Conservation (phyloP, 176 grass and related monocot species). For the Chloris gayana region DNA sequence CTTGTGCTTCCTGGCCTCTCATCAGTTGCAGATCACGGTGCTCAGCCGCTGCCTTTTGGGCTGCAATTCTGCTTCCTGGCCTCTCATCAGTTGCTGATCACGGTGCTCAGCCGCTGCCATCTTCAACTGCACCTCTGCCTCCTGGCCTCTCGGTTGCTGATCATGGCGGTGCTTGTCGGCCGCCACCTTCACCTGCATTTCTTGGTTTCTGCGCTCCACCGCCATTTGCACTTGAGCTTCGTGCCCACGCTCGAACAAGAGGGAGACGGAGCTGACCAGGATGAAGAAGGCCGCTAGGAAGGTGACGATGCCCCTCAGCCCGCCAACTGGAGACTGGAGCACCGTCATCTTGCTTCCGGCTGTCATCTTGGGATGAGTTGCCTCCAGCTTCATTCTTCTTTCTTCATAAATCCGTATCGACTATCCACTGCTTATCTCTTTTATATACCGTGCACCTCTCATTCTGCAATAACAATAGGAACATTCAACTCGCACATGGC, state of each 20-base stretch:
- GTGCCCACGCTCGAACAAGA: constrained; percentile 51
- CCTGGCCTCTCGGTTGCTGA: background rate
- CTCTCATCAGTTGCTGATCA: constrained; percentile 2
- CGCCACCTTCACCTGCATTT: constrained; percentile 1
- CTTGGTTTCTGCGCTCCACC: constrained; percentile 33
- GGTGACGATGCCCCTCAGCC: constrained; percentile 50
- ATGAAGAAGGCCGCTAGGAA: constrained; percentile 72
- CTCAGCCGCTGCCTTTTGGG: too few relatives aligned
- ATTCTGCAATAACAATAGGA: background rate
- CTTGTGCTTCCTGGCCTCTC: too few relatives aligned
- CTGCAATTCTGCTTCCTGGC: too few relatives aligned
- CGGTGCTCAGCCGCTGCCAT: background rate
- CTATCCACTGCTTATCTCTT: constrained; percentile 20
- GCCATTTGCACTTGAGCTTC: constrained; percentile 32
- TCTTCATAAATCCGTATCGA: constrained; percentile 12
- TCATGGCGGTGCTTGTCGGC: background rate
- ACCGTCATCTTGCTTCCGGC: constrained; percentile 37
- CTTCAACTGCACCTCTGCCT: background rate
- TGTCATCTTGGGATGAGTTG: constrained; percentile 13
- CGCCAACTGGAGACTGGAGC: constrained; percentile 35
- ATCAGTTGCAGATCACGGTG: too few relatives aligned
- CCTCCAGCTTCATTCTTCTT: constrained; percentile 35
- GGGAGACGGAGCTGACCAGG: constrained; percentile 42
- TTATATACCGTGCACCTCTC: background rate
- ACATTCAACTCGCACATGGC: constrained; percentile 15